Evolutionary conservation across 1,284 basidiomycete species (phyloP), one percentile per base, ranked within the genome.

Genomic region (Ustilago crameri): DNA sequence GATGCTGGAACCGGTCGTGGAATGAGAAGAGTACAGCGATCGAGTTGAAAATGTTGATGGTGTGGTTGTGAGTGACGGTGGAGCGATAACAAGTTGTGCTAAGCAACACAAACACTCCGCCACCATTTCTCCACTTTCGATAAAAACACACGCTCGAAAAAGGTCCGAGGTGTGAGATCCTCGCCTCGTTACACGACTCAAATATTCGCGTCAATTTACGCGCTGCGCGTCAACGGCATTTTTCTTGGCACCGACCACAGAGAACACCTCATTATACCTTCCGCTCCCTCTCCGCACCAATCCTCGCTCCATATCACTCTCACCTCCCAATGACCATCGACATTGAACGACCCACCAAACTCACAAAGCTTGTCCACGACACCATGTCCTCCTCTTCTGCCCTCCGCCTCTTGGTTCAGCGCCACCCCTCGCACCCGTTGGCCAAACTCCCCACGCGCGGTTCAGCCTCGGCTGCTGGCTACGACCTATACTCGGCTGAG

Each of bases 361-460:
- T 20, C 17, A 12, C 35, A 46, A 70, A 70, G 10, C 56, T 70
- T 38, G 38, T 46, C 5, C 62, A 70, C 57, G 10, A 22, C 12
- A 35, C 47, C 7, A 14, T 54, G 2, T 35, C 62, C 10, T 51
- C 68, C 26, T 44, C 54, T 15, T 59, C 63, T 1, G 47, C 69
- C 1, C 59, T 76, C 14, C 76, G 76, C 18, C 89, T 98, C 18
- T 88, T 93, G 68, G 89, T 98, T 76, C 95, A 96, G 82, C 88
- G 90, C 35, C 89, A 92, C 46, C 91, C 91, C 1, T 88, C 69
- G 3, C 76, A 80, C 44, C 81, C 90, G 14, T 90, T 90, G 75
- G 96, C 93, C 17, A 91, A 85, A 67, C 82, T 96, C 24, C 95
- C 96, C 0, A 94, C 92, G 12, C 88, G 93, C 59, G 95, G 95